phyloP scores from a whole-genome alignment of 169 alveolate species.

The Eimeria praecox region DNA sequence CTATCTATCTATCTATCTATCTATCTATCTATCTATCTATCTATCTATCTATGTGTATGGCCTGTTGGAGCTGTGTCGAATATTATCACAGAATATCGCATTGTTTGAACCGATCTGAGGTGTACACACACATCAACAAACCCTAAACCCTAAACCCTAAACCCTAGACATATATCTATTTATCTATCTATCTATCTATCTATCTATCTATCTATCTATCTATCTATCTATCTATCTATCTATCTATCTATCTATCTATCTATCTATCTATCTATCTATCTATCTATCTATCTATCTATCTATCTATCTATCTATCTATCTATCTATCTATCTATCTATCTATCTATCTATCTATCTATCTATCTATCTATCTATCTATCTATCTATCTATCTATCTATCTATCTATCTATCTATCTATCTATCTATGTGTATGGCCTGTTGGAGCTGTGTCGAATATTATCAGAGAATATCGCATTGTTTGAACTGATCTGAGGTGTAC shows the following conservation, averaged over 20 bases:
- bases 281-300: too few species aligned
- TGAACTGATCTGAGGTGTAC: constrained; percentile 91
- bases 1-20: too few species aligned
- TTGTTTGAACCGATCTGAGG: constrained; percentile 94
- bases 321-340: too few species aligned
- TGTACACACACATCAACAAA: background rate
- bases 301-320: too few species aligned
- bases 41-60: constrained; percentile 98
- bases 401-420: constrained; percentile 96
- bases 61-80: constrained; percentile 99
- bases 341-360: constrained; percentile 90
- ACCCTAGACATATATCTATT: too few species aligned
- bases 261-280: too few species aligned
- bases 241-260: too few species aligned
- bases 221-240: too few species aligned
- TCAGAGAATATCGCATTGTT: constrained; percentile 93
- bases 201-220: too few species aligned
- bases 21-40: too few species aligned
- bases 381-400: too few species aligned
- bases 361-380: too few species aligned
- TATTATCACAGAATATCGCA: constrained; percentile 95
- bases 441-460: constrained; percentile 99
- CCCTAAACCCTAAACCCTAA: background rate
- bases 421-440: constrained; percentile 99
- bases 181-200: constrained; percentile 80